Evolutionary conservation across 2,329 filamentous ascomycete species (phyloP).

Genomic region (Calonectria pauciramosa): DNA sequence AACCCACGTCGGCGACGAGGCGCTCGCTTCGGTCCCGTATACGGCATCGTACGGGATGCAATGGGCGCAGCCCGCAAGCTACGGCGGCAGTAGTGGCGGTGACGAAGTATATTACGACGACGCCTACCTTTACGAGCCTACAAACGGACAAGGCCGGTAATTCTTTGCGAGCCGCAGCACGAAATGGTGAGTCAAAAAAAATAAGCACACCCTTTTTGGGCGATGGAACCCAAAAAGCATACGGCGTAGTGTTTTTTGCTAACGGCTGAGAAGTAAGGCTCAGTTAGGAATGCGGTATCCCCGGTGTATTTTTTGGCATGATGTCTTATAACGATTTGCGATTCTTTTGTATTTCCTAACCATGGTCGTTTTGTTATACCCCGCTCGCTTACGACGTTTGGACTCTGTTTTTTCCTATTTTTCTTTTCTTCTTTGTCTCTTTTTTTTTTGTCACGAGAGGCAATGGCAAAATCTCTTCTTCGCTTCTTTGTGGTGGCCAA

Average conservation of each 20-base stretch:
- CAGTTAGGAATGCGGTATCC: background rate
- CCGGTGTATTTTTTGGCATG: background rate
- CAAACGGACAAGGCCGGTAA: slow-evolving; percentile 32
- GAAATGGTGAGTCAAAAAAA: slow-evolving; percentile 25
- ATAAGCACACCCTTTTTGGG: slow-evolving; percentile 5
- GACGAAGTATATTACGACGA: slow-evolving; percentile 53
- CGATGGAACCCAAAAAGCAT: background rate
- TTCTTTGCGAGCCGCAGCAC: background rate
- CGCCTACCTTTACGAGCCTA: slow-evolving; percentile 46
- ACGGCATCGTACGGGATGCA: slow-evolving; percentile 39
- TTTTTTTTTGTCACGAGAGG: slow-evolving; percentile 29
- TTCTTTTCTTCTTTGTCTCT: slow-evolving; percentile 6
- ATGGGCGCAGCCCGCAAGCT: slow-evolving; percentile 49
- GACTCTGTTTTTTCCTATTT: slow-evolving; percentile 11
- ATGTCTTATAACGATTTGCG: slow-evolving; percentile 36
- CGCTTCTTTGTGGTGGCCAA: slow-evolving; percentile 1
- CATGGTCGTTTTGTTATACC: slow-evolving; percentile 34
- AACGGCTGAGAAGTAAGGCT: slow-evolving; percentile 8
- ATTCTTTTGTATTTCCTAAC: slow-evolving; percentile 29
- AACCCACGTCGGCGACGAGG: slow-evolving; percentile 54
- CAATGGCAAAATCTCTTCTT: slow-evolving; percentile 21
- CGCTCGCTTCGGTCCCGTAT: slow-evolving; percentile 47
- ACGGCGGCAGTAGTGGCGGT: slow-evolving; percentile 49
- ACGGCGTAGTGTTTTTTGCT: background rate
- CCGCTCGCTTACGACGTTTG: slow-evolving; percentile 40